Percentiles rank a stretch among this genome's conserved stretches.
phyloP scores from a whole-genome alignment of 164 flowering plant species.

The Taxillus chinensis region DNA sequence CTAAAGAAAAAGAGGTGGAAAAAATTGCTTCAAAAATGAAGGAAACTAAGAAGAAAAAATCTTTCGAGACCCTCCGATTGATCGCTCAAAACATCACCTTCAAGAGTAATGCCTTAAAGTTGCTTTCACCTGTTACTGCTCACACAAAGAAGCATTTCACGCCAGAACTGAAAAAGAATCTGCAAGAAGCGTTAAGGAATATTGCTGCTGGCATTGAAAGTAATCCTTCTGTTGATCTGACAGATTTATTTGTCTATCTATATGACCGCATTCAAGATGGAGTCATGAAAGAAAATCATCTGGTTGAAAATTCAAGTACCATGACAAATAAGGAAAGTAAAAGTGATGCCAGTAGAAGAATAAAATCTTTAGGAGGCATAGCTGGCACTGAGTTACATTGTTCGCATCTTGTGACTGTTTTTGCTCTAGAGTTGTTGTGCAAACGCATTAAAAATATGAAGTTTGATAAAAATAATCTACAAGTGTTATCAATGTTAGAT shows the following conservation, averaged over 20 bases:
- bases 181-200: constrained; percentile 55
- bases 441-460: constrained; percentile 48
- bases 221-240: constrained; percentile 62
- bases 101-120: constrained; percentile 53
- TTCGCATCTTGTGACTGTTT: constrained; percentile 63
- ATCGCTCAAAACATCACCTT: constrained; percentile 70
- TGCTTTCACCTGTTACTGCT: constrained; percentile 56
- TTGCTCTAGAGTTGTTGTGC: constrained; percentile 62
- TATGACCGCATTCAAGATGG: constrained; percentile 70
- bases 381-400: constrained; percentile 20
- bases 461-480: constrained; percentile 31
- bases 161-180: constrained; percentile 54
- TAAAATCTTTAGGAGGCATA: constrained; percentile 9
- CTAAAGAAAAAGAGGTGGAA: constrained; percentile 89
- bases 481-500: constrained; percentile 57
- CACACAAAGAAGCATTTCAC: constrained; percentile 56
- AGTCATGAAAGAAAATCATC: constrained; percentile 26
- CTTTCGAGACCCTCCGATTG: constrained; percentile 65
- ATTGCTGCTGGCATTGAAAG: constrained; percentile 75
- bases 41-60: constrained; percentile 71
- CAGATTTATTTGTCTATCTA: constrained; percentile 59
- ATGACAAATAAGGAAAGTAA: constrained; percentile 2
- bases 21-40: constrained; percentile 98
- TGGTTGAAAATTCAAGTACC: constrained; percentile 10
- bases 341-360: constrained; percentile 7